These are phyloP conservation scores for Sutorius eximius DNA, from an alignment of 1,284 basidiomycete species.

Conservation along the genomic window DNA sequence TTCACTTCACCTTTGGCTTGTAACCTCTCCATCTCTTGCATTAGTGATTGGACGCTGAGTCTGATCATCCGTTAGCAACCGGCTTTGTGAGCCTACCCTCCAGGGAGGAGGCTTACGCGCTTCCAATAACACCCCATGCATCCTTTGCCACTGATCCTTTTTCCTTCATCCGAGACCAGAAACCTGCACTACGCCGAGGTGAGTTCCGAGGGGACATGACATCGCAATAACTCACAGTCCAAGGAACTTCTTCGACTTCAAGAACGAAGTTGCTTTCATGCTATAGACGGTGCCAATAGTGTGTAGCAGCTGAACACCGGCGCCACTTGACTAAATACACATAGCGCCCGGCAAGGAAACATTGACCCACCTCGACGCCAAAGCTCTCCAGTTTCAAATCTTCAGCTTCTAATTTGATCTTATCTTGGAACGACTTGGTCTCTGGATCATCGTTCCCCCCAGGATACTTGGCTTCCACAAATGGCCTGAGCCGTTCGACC, in stretches of 20 bases:
- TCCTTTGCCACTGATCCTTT: constrained; percentile 92
- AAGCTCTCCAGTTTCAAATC: constrained; percentile 98
- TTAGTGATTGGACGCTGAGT: constrained; percentile 39
- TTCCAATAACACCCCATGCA: constrained; percentile 90
- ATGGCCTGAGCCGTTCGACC: constrained; percentile 80
- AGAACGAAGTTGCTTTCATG: constrained; percentile 88
- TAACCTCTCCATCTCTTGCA: constrained; percentile 88
- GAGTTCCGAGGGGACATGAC: constrained; percentile 22
- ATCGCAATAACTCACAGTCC: constrained; percentile 62
- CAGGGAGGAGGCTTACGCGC: constrained; percentile 62
- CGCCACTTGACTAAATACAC: background rate
- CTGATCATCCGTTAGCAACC: constrained; percentile 8
- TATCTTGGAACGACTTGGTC: constrained; percentile 73
- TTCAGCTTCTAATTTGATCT: constrained; percentile 86
- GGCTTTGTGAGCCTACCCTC: background rate
- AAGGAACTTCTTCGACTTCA: constrained; percentile 90
- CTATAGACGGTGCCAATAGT: constrained; percentile 90
- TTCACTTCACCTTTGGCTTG: constrained; percentile 85
- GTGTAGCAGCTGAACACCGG: constrained; percentile 60
- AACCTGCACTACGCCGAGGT: constrained; percentile 68
- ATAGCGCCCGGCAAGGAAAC: background rate
- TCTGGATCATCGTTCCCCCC: constrained; percentile 87
- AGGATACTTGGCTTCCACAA: constrained; percentile 86
- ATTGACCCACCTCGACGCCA: constrained; percentile 79
- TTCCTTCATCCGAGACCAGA: constrained; percentile 94